A percentile compares a stretch with the other conserved stretches of the same genome.
phyloP scores from a whole-genome alignment of 306 rosid species.

The Pterocarpus santalinus region DNA sequence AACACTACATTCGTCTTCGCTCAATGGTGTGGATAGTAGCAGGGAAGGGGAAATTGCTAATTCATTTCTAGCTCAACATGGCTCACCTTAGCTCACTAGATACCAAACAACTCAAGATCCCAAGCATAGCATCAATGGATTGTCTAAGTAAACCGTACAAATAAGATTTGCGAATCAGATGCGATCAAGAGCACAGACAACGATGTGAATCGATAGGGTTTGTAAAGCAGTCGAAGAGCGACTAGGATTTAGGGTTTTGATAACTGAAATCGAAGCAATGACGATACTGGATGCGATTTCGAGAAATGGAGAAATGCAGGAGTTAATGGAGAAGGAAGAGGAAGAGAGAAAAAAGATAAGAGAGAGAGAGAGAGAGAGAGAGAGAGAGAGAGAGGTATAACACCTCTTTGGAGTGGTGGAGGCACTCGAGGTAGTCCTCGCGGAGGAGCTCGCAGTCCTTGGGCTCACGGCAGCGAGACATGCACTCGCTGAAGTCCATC shows the following conservation, averaged over 20 bases:
- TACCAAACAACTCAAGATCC: conserved; percentile 23
- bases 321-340: not conserved
- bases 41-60: not conserved
- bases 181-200: not conserved
- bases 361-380: not conserved
- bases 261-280: not conserved
- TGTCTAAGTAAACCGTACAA: not conserved
- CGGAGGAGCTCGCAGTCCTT: conserved; percentile 92
- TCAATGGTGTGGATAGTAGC: not conserved
- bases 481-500: conserved; percentile 97
- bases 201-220: not conserved
- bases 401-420: conserved; percentile 99
- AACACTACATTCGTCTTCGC: not conserved
- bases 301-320: not conserved
- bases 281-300: not conserved
- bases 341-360: not conserved
- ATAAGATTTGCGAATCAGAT: not conserved
- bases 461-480: conserved; percentile 97
- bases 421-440: conserved; percentile 98
- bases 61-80: not conserved
- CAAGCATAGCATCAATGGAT: not conserved
- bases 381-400: not conserved
- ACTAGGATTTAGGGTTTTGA: conserved; percentile 43
- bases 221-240: not conserved
- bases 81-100: not conserved